phyloP scores from a whole-genome alignment of 2,329 filamentous ascomycete species.

The Ceratocystis papillata region DNA sequence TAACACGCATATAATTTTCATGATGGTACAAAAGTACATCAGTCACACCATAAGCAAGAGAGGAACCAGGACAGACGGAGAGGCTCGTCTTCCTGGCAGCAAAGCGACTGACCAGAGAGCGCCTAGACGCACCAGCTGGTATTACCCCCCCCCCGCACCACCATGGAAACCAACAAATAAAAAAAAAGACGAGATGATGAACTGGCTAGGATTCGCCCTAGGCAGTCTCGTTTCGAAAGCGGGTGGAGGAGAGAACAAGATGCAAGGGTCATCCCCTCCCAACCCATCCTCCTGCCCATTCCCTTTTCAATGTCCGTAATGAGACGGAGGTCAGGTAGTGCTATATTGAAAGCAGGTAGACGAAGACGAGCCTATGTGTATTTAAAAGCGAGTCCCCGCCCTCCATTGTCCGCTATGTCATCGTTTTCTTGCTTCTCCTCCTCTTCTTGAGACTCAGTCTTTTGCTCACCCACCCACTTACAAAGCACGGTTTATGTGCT shows the following conservation, averaged over 20 bases:
- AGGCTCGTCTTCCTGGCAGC: too few species aligned
- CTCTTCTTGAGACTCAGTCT: conserved; percentile 9
- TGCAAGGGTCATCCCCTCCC: not conserved
- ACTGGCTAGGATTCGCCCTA: not conserved
- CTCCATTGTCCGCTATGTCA: not conserved
- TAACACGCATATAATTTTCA: not conserved
- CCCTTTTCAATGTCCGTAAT: not conserved
- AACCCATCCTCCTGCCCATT: not conserved
- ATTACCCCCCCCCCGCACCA: not conserved
- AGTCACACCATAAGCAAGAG: too few species aligned
- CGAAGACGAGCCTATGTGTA: not conserved
- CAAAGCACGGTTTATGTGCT: conserved; percentile 16
- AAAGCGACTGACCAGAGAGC: too few species aligned
- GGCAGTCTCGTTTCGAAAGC: conserved; percentile 12
- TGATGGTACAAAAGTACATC: not conserved
- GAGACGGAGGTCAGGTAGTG: not conserved
- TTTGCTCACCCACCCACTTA: conserved; percentile 17
- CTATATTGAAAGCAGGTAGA: not conserved
- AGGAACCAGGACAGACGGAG: too few species aligned
- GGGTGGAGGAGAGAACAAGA: conserved; percentile 1
- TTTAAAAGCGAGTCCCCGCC: not conserved
- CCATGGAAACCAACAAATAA: not conserved
- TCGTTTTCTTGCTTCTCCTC: conserved; percentile 15
- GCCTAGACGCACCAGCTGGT: not conserved
- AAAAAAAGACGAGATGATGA: not conserved